Conservation (phyloP, 148 eudicot species). For the Rhododendron vialii region DNA sequence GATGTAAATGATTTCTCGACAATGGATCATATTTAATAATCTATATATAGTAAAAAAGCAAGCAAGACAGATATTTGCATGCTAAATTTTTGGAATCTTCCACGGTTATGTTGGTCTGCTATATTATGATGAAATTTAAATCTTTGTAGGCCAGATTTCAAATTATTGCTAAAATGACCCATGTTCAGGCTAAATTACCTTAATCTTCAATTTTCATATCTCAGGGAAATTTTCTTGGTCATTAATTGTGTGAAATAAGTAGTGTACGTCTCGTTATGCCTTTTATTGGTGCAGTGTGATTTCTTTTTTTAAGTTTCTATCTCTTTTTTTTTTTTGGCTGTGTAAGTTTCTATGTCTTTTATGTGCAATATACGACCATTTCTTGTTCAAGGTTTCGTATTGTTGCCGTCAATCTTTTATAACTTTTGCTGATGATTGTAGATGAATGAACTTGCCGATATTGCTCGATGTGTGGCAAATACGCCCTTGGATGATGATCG, state of each 20-base stretch:
- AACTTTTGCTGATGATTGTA: slow-evolving; percentile 34
- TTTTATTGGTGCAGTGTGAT: not conserved
- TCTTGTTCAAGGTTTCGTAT: not conserved
- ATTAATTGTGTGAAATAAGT: not conserved
- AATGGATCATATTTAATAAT: not conserved
- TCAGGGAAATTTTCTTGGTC: not conserved
- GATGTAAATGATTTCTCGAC: not conserved
- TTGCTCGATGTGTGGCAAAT: slow-evolving; percentile 85
- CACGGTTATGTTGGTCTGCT: not conserved
- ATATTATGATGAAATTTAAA: not conserved
- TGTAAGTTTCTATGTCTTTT: not conserved
- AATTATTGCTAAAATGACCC: not conserved
- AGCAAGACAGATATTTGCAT: not conserved
- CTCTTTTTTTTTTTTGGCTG: not conserved
- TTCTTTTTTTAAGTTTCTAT: not conserved
- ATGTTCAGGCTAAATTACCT: too few relatives aligned
- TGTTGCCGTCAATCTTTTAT: slow-evolving; percentile 10
- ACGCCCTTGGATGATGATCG: slow-evolving; percentile 82
- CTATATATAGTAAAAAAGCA: not conserved
- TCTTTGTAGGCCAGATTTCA: not conserved
- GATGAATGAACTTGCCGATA: slow-evolving; percentile 97
- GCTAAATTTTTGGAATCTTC: not conserved
- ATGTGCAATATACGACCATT: not conserved
- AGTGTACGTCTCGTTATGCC: not conserved
- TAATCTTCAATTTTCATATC: not conserved